A percentile compares a stretch with the other conserved stretches of the same genome.
These are phyloP conservation scores for Davidsoniella virescens DNA, from an alignment of 2,329 filamentous ascomycete genomes.

Conservation along the genomic window DNA sequence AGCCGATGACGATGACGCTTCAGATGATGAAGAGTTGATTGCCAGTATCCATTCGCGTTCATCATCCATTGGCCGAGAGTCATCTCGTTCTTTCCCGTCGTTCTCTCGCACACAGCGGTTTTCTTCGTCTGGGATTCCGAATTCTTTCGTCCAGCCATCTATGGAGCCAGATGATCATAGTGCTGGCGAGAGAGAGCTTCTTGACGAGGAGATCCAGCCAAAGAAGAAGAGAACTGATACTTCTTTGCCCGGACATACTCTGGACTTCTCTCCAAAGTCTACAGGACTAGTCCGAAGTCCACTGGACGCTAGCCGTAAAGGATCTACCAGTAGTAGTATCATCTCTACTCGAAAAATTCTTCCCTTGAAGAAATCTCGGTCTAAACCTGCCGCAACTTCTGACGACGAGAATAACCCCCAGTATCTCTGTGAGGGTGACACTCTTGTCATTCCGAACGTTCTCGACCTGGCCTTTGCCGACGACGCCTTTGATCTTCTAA, in stretches of 20 bases:
- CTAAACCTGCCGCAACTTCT: no score
- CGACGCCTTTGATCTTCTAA: slow-evolving; percentile 52
- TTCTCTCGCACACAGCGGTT: background rate
- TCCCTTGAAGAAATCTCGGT: no score
- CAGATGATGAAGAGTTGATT: slow-evolving; percentile 1
- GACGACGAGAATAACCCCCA: background rate
- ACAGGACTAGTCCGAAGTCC: no score
- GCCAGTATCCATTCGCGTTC: slow-evolving; percentile 1
- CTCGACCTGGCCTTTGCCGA: slow-evolving; percentile 40
- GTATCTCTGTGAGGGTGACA: slow-evolving; percentile 63
- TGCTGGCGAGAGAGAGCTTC: background rate
- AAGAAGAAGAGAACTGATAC: background rate
- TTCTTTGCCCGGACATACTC: no score
- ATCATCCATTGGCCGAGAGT: slow-evolving; percentile 1
- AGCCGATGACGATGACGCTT: slow-evolving; percentile 1
- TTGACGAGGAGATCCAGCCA: background rate
- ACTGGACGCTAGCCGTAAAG: no score
- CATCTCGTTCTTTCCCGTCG: background rate
- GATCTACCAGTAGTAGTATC: no score
- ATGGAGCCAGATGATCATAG: background rate
- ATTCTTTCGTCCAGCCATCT: slow-evolving; percentile 1
- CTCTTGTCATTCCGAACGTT: slow-evolving; percentile 53
- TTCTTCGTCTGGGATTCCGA: background rate
- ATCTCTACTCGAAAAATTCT: no score
- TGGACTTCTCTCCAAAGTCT: no score